phyloP scores from a whole-genome alignment of 176 grass and related monocot genomes.

The Saccharum officinarum region DNA sequence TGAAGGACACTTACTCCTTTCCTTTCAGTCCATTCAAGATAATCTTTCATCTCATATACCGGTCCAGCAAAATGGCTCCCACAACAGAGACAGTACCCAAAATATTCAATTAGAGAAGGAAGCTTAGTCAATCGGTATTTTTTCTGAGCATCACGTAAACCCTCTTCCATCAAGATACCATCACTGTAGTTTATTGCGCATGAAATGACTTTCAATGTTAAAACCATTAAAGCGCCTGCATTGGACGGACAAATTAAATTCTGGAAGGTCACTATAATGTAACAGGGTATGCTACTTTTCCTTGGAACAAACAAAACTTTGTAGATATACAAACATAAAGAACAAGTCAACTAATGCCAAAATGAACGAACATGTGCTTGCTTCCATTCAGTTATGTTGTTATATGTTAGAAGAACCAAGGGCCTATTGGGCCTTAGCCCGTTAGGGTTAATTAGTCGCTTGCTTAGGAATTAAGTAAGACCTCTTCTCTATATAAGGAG shows the following conservation, averaged over 20 bases:
- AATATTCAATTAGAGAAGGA: constrained; percentile 92
- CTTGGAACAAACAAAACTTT: background rate
- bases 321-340: background rate
- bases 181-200: constrained; percentile 96
- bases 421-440: too few relatives aligned
- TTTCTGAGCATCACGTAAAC: constrained; percentile 75
- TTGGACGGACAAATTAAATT: constrained; percentile 36
- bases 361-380: background rate
- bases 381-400: constrained; percentile 20
- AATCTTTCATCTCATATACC: constrained; percentile 97
- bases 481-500: too few relatives aligned
- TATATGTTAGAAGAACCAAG: too few relatives aligned
- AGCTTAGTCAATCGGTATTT: constrained; percentile 64
- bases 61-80: constrained; percentile 97
- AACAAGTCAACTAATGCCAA: background rate
- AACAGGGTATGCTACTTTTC: constrained; percentile 12
- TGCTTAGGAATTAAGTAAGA: too few relatives aligned
- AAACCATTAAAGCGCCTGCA: constrained; percentile 96
- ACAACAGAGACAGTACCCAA: constrained; percentile 96
- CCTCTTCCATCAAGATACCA: constrained; percentile 81
- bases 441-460: too few relatives aligned
- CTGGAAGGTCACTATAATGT: constrained; percentile 15
- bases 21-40: constrained; percentile 84
- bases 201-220: constrained; percentile 92
- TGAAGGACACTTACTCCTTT: constrained; percentile 62